A percentile compares a stretch with the other conserved stretches of the same genome.
These are phyloP conservation scores for Monilinia fructigena DNA, from an alignment of 2,329 filamentous ascomycete genomes.

Conservation along the genomic window DNA sequence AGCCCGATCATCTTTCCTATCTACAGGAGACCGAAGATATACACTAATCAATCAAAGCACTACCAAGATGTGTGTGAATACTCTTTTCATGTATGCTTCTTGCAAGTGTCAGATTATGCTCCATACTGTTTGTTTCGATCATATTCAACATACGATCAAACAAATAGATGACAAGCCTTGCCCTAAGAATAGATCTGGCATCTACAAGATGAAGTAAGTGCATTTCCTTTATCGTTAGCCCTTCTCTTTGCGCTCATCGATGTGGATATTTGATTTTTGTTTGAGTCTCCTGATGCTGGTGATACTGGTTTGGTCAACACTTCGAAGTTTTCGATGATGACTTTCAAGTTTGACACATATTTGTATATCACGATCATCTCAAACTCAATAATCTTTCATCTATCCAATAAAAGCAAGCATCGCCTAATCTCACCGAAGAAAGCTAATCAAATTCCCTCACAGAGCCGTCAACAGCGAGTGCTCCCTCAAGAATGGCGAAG, in stretches of 20 bases:
- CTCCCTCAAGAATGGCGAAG: neutral
- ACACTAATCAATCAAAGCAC: accelerated
- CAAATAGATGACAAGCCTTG: neutral
- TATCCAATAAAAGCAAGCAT: neutral
- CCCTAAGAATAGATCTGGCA: neutral
- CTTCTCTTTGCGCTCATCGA: neutral
- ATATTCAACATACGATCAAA: neutral
- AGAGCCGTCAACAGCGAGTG: neutral
- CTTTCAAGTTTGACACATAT: neutral
- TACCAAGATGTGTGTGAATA: neutral
- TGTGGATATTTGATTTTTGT: neutral
- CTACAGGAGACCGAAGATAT: neutral
- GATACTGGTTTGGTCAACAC: neutral
- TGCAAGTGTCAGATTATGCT: conserved; percentile 2
- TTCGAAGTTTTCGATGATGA: neutral
- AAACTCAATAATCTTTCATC: accelerated
- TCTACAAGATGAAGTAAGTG: neutral
- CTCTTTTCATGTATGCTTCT: neutral
- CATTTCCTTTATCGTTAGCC: neutral
- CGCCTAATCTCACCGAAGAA: neutral
- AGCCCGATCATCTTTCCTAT: no score
- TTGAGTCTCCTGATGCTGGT: no score
- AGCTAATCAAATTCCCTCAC: neutral
- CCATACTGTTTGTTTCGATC: conserved; percentile 8
- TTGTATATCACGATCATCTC: neutral